These are phyloP conservation scores for Colletotrichum tofieldiae DNA, from an alignment of 2,329 filamentous ascomycete species.

Conservation along the genomic window DNA sequence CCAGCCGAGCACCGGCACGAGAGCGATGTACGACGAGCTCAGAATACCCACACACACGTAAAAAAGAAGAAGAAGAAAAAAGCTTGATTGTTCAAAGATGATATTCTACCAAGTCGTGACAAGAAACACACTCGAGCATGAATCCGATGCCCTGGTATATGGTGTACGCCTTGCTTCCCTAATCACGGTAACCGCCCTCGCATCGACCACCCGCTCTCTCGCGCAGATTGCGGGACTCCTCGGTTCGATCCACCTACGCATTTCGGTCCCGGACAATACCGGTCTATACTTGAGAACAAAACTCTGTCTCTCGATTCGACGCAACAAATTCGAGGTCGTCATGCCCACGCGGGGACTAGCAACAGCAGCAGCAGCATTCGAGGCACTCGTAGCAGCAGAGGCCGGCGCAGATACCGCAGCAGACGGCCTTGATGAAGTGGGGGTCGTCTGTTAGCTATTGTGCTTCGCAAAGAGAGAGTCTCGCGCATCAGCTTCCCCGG, in stretches of 20 bases:
- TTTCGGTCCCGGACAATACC: not conserved
- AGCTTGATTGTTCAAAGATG: slow-evolving; percentile 6
- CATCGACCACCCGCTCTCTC: not conserved
- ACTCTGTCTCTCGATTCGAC: not conserved
- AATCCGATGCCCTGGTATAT: slow-evolving; percentile 37
- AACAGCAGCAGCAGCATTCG: slow-evolving; percentile 51
- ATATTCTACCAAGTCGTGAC: slow-evolving; percentile 20
- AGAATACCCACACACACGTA: not conserved
- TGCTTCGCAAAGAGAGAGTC: not conserved
- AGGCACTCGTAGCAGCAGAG: slow-evolving; percentile 57
- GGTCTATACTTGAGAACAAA: not conserved
- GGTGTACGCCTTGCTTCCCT: slow-evolving; percentile 9
- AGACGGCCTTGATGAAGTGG: slow-evolving; percentile 52
- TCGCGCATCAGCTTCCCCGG: slow-evolving; percentile 32
- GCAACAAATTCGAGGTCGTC: not conserved
- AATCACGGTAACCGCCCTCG: not conserved
- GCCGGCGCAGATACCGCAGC: slow-evolving; percentile 59
- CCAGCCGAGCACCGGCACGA: not conserved
- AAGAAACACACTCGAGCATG: not conserved
- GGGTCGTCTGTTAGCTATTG: slow-evolving; percentile 24
- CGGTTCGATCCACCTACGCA: not conserved
- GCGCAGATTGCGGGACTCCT: not conserved
- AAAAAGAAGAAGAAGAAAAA: not conserved
- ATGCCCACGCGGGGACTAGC: not conserved
- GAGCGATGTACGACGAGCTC: not conserved